Evolutionary conservation across 2,329 filamentous ascomycete species (phyloP), one percentile per base, ranked within the genome.

Genomic region (Epichloe coenophiala): DNA sequence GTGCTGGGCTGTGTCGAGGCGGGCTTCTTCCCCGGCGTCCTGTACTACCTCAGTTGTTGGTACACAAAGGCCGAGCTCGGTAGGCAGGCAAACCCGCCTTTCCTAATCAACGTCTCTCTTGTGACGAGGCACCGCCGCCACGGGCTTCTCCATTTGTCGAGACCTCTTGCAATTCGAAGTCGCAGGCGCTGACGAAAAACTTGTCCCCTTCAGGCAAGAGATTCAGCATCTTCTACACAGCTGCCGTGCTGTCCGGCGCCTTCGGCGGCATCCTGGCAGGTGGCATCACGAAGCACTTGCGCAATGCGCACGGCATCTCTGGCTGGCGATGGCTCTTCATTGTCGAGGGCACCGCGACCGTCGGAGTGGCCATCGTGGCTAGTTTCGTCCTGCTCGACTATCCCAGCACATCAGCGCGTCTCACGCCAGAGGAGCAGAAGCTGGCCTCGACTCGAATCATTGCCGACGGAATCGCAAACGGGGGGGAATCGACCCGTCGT

Each of bases 321-420:
- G 66, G 65, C n/a, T 86, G 81, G 82, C 70, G 81, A 5, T 84
- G 83, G 81, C 81, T 85, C 51, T 86, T 85, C 53, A 74, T 74
- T 7, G 76, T 86, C 17, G 83, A 86, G 61, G 83, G 83, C 19
- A 77, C 83, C 57, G 74, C 83, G 55, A 70, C 67, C 8, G 54
- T 63, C 51, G 68, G 69, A 3, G 64, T 84, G 0, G 70, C 74
- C 0, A 21, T 84, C 4, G 68, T 83, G 21, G 63, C 72, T 3
- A 83, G 81, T 61, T 57, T 81, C 57, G 80, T 80, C 0, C 64
- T 86, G n/a, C 83, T 81, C 2, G 82, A 86, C 62, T 75, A 80
- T 0, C 82, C 83, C 0, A 76, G 73, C 42, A 81, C 78, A 0
- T 81, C 81, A 0, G 66, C 68, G 33, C 84, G 80, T 77, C 71